phyloP scores from a whole-genome alignment of 176 grass and related monocot genomes.

The Carex kokanica region DNA sequence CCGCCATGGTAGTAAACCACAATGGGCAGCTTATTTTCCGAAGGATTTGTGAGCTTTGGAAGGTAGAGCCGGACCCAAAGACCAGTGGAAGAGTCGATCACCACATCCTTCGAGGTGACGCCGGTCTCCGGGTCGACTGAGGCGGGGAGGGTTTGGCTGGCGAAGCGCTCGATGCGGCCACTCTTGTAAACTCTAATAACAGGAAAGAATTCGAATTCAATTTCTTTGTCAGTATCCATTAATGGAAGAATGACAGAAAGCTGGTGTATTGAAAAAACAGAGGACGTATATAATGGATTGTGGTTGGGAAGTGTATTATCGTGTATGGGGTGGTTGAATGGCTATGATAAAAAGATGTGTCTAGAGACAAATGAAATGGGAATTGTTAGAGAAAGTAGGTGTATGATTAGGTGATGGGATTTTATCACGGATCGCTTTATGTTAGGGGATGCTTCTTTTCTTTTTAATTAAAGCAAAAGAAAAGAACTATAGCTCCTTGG shows the following conservation, averaged over 20 bases:
- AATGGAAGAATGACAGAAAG: neutral
- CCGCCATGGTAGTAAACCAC: slow-evolving; percentile 67
- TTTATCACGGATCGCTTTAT: neutral
- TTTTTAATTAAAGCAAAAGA: neutral
- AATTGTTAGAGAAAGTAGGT: neutral
- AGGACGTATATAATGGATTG: slow-evolving; percentile 13
- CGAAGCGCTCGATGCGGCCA: slow-evolving; percentile 55
- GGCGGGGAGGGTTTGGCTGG: slow-evolving; percentile 32
- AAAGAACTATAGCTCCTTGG: neutral
- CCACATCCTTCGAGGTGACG: slow-evolving; percentile 55
- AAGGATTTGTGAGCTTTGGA: slow-evolving; percentile 18
- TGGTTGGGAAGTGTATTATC: neutral
- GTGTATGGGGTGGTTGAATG: neutral
- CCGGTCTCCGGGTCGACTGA: slow-evolving; percentile 44
- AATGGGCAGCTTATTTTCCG: slow-evolving; percentile 38
- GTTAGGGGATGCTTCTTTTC: neutral
- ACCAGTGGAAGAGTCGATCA: slow-evolving; percentile 38
- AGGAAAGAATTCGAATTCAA: slow-evolving; percentile 44
- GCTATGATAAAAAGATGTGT: neutral
- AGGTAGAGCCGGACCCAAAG: slow-evolving; percentile 72
- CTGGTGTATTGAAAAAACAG: neutral
- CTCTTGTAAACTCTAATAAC: slow-evolving; percentile 60
- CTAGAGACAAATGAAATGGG: neutral
- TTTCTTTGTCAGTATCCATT: slow-evolving; percentile 41
- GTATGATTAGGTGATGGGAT: neutral